These are phyloP conservation scores for Colletotrichum destructivum DNA, from an alignment of 2,329 filamentous ascomycete species.

Conservation along the genomic window DNA sequence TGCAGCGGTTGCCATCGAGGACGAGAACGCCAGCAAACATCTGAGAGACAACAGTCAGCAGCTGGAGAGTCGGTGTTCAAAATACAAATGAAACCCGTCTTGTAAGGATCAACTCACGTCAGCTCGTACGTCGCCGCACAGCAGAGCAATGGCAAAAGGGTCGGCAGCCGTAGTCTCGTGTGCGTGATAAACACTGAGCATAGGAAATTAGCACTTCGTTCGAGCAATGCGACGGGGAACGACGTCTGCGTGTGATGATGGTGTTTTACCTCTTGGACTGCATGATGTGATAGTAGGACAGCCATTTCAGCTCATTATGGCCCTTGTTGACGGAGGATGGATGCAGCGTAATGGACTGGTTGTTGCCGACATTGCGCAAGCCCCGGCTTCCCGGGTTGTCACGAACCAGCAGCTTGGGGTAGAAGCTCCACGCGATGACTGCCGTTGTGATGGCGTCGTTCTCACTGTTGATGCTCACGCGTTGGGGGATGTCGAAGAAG, in stretches of 20 bases:
- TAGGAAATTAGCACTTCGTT: constrained; percentile 45
- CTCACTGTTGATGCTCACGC: constrained; percentile 81
- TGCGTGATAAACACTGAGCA: constrained; percentile 82
- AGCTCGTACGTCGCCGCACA: constrained; percentile 91
- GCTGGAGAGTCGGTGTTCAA: background rate
- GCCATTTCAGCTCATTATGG: constrained; percentile 78
- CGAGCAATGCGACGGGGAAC: background rate
- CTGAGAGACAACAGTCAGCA: constrained; percentile 55
- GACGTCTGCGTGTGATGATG: constrained; percentile 45
- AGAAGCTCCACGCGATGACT: constrained; percentile 94
- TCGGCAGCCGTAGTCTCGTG: constrained; percentile 89
- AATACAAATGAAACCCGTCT: background rate
- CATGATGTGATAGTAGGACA: constrained; percentile 98
- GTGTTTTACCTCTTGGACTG: constrained; percentile 81
- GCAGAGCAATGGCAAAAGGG: constrained; percentile 84
- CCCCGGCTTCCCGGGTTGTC: constrained; percentile 81
- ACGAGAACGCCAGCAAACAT: constrained; percentile 90
- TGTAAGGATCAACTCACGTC: constrained; percentile 68
- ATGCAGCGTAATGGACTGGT: constrained; percentile 89
- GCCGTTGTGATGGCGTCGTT: constrained; percentile 86
- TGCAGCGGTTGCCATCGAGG: constrained; percentile 88
- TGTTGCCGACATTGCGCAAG: constrained; percentile 93
- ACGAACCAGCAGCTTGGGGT: constrained; percentile 89
- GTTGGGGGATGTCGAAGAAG: constrained; percentile 87
- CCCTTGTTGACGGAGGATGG: constrained; percentile 91